phyloP scores from a whole-genome alignment of 2,329 filamentous ascomycete genomes.

The Aspergillus puulaauensis region DNA sequence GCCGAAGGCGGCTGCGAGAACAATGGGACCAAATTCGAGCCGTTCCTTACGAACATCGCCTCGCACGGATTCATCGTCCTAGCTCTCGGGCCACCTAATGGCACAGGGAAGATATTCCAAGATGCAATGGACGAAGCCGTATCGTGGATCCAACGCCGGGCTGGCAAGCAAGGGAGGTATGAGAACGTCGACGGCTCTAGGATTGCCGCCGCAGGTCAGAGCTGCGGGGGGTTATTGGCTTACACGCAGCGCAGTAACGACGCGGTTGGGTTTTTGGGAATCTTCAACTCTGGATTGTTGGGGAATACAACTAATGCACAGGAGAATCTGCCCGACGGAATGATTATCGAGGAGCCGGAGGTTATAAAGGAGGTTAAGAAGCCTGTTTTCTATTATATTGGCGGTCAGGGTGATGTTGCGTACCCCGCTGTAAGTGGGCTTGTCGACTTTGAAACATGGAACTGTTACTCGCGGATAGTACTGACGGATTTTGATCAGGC shows the following conservation, averaged over 20 bases:
- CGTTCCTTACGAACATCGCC: slow-evolving; percentile 9
- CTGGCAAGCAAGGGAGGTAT: neutral
- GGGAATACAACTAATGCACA: neutral
- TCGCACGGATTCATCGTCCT: slow-evolving; percentile 8
- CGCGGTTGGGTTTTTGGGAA: neutral
- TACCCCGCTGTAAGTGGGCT: slow-evolving; percentile 6
- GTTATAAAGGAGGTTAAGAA: slow-evolving; percentile 6
- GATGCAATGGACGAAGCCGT: neutral
- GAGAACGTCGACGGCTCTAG: neutral
- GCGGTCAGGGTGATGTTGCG: slow-evolving; percentile 6
- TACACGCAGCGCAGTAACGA: slow-evolving; percentile 6
- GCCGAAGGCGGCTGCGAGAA: slow-evolving; percentile 3
- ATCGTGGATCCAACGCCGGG: neutral
- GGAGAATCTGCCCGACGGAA: neutral
- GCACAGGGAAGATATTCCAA: neutral
- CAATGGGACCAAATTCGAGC: slow-evolving; percentile 7
- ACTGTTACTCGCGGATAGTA: neutral
- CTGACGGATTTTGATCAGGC: neutral
- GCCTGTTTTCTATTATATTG: slow-evolving; percentile 9
- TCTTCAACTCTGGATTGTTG: slow-evolving; percentile 2
- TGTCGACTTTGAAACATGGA: no score
- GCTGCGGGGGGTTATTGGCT: slow-evolving; percentile 6
- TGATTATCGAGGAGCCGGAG: neutral
- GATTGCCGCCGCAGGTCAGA: slow-evolving; percentile 6
- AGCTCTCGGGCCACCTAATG: slow-evolving; percentile 2